These are phyloP conservation scores for Rhynchospora breviuscula DNA, from an alignment of 176 grass and related monocot species.

Conservation along the genomic window DNA sequence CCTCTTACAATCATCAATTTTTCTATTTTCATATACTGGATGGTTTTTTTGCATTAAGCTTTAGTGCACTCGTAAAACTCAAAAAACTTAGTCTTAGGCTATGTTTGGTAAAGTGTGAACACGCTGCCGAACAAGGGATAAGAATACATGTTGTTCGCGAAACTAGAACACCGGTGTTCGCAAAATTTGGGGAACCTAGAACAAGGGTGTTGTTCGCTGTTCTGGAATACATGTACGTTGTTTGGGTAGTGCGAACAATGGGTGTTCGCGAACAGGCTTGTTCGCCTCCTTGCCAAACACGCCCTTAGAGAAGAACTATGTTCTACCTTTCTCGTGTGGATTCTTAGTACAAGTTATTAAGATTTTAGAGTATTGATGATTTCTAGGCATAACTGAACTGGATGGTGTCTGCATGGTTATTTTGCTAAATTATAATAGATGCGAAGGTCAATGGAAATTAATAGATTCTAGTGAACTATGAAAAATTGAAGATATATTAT, in stretches of 20 bases:
- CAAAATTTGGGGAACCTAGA: too few relatives aligned
- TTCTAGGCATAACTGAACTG: background rate
- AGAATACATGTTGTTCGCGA: too few relatives aligned
- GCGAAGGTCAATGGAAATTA: background rate
- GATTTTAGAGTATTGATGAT: background rate
- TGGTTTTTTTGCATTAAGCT: conserved; percentile 4
- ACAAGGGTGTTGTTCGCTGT: too few relatives aligned
- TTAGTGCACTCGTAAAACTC: background rate
- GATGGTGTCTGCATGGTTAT: background rate
- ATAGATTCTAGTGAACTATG: background rate
- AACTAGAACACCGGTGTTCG: too few relatives aligned
- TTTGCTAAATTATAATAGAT: background rate
- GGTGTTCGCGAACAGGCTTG: too few relatives aligned
- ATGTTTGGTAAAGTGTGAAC: too few relatives aligned
- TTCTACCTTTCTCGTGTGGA: background rate
- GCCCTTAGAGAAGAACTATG: background rate
- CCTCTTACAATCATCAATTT: background rate
- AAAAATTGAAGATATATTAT: background rate
- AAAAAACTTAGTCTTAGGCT: too few relatives aligned
- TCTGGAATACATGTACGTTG: too few relatives aligned
- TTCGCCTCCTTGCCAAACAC: too few relatives aligned
- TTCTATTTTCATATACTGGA: conserved; percentile 1
- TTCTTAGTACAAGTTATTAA: background rate
- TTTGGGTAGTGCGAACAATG: too few relatives aligned
- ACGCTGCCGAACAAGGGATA: too few relatives aligned